These are phyloP conservation scores for Irpex sp. DNA, from an alignment of 1,284 basidiomycete species.

Conservation along the genomic window DNA sequence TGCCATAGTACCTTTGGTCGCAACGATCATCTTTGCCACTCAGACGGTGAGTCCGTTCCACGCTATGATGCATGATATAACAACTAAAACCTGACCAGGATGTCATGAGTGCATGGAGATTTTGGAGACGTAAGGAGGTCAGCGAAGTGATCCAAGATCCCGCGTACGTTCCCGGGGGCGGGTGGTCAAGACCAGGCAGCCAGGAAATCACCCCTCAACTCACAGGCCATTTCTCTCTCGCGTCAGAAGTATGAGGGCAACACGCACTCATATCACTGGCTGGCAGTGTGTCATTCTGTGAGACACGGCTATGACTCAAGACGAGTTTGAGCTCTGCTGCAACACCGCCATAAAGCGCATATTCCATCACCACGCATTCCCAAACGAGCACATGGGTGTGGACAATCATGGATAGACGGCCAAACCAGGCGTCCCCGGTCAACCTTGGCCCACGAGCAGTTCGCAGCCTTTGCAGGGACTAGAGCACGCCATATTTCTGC, in stretches of 20 bases:
- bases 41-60: conserved; percentile 8
- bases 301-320: no score
- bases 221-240: conserved; percentile 1
- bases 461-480: background rate
- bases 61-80: conserved; percentile 4
- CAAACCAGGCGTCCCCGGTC: no score
- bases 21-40: conserved; percentile 10
- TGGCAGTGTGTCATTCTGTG: no score
- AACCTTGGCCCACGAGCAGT: background rate
- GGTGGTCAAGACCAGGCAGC: conserved; percentile 10
- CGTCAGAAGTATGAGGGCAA: background rate
- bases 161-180: conserved; percentile 9
- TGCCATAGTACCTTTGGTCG: conserved; percentile 9
- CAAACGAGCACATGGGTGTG: no score
- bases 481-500: background rate
- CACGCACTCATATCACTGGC: no score
- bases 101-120: conserved; percentile 3
- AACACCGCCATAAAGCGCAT: no score
- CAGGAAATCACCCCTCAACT: conserved; percentile 6
- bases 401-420: no score
- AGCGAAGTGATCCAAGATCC: background rate
- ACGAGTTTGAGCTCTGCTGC: no score
- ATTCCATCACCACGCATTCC: no score
- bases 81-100: background rate
- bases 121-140: conserved; percentile 1